These are phyloP conservation scores for Escallonia herrerae DNA, from an alignment of 129 eudicot species.

Conservation along the genomic window DNA sequence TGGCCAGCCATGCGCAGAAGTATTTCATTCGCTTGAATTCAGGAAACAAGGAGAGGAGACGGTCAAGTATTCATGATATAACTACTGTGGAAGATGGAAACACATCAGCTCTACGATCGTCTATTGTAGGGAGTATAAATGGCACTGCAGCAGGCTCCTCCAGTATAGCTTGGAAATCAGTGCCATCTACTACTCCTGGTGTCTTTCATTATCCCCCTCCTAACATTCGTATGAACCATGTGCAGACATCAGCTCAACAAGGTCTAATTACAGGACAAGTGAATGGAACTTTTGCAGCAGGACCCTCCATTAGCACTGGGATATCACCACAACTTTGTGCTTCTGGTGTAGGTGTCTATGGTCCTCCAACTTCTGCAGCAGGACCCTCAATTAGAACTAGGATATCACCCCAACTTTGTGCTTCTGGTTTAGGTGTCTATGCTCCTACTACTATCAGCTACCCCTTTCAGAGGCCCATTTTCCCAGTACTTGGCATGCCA, in stretches of 20 bases:
- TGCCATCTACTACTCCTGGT: no score
- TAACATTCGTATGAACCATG: no score
- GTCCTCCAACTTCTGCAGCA: constrained; percentile 16
- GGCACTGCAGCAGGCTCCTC: constrained; percentile 18
- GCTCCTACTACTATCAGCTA: constrained; percentile 72
- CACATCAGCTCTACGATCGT: constrained; percentile 23
- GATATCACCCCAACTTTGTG: no score
- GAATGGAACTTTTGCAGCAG: constrained; percentile 20
- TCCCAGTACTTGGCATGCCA: constrained; percentile 76
- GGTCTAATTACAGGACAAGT: constrained; percentile 22
- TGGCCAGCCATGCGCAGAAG: constrained; percentile 65
- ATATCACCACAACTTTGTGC: constrained; percentile 20
- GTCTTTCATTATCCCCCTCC: no score
- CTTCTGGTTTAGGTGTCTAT: constrained; percentile 22
- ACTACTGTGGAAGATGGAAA: constrained; percentile 44
- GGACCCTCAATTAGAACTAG: constrained; percentile 10
- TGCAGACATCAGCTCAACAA: constrained; percentile 16
- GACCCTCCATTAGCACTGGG: constrained; percentile 33
- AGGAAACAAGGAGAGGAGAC: constrained; percentile 47
- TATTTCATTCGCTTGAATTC: constrained; percentile 52
- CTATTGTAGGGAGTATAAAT: constrained; percentile 36
- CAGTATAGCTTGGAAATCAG: no score
- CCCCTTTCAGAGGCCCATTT: constrained; percentile 53
- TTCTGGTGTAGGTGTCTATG: no score
- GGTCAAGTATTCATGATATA: constrained; percentile 62